Base-by-base conservation (phyloP, 2,329 filamentous ascomycete species). In the Chrysosporium queenslandicum region DNA sequence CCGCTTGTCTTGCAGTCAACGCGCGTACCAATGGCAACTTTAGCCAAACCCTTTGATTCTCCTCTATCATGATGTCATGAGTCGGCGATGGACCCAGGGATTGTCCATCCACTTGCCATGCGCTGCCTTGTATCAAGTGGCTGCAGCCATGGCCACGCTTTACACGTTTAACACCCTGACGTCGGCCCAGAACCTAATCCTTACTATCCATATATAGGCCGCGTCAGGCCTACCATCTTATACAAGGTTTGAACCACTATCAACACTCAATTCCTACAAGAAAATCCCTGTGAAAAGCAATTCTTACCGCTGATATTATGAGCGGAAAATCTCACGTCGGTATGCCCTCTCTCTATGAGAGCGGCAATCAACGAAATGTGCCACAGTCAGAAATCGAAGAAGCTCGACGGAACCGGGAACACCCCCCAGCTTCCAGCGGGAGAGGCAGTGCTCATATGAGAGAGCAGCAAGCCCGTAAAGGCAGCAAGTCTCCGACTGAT, bases 351-450 rank as follows among this genome's bases (percentile, higher is more conserved):
- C 71, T 87, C 66, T 90, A 92, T 71, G 85, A 90, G 71, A 82
- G 77, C 53, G 83, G 82, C 54, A 86, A 92, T 70, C 86, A 92
- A 75, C 78, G 79, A 61, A 87, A 81, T 66, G 66, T 70, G 56
- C 77, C 79, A 56, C 65, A 77, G 54, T 74, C 77, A 1, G 71
- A 77, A 56, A 58, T 73, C 49, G 63, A 70, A 41, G 74, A 80
- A 62, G 72, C 75, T 18, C 72, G 78, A 48, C 76, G 81, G 55
- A 92, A 80, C 72, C 73, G 89, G 56, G 84, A 91, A 72, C 87
- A 87, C 61, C 75, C 83, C 66, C 67, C 76, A 18, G 42, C n/a
- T 3, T 58, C 57, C 3, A 57, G 46, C 43, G 43, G 55, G 25
- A 29, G 55, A 40, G 55, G 56, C 9, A 57, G 57, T n/a, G 39